phyloP scores from a whole-genome alignment of 108 stramenopile species.

The Skeletonema menzelii region DNA sequence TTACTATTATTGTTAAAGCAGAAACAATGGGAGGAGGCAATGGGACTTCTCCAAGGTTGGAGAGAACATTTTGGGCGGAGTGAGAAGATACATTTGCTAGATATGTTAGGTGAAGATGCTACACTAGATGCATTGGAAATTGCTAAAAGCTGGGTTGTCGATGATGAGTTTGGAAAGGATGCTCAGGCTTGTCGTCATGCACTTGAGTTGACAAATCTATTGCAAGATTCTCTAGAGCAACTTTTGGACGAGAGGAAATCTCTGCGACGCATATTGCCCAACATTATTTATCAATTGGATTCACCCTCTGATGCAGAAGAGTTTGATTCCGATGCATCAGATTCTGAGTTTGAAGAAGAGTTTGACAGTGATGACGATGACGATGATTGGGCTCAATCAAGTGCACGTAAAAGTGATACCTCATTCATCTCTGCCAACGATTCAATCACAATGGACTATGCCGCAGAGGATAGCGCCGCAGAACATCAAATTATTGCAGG shows the following conservation, averaged over 20 bases:
- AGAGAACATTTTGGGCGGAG: conserved; percentile 4
- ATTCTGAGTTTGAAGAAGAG: conserved; percentile 30
- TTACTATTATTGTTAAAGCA: conserved; percentile 23
- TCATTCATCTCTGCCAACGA: not conserved
- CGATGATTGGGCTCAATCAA: conserved; percentile 5
- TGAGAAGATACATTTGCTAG: conserved; percentile 1
- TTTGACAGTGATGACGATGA: conserved; percentile 18
- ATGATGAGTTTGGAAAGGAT: conserved; percentile 13
- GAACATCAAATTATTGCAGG: conserved; percentile 29
- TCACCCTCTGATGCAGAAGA: conserved; percentile 8
- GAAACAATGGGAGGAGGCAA: conserved; percentile 29
- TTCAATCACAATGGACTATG: not conserved
- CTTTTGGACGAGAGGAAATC: conserved; percentile 22
- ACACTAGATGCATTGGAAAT: conserved; percentile 30
- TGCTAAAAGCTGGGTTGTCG: conserved; percentile 25
- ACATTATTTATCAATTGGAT: not conserved
- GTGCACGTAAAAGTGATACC: not conserved
- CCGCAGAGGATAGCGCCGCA: conserved; percentile 2
- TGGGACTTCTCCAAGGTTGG: conserved; percentile 30
- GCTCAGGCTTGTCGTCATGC: conserved; percentile 11
- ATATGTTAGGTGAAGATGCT: conserved; percentile 28
- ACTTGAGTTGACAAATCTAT: conserved; percentile 21
- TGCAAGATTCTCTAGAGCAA: conserved; percentile 18
- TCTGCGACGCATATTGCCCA: conserved; percentile 9
- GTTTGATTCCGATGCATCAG: conserved; percentile 16